These are phyloP conservation scores for Medicago arabica DNA, from an alignment of 306 rosid genomes.

Conservation along the genomic window DNA sequence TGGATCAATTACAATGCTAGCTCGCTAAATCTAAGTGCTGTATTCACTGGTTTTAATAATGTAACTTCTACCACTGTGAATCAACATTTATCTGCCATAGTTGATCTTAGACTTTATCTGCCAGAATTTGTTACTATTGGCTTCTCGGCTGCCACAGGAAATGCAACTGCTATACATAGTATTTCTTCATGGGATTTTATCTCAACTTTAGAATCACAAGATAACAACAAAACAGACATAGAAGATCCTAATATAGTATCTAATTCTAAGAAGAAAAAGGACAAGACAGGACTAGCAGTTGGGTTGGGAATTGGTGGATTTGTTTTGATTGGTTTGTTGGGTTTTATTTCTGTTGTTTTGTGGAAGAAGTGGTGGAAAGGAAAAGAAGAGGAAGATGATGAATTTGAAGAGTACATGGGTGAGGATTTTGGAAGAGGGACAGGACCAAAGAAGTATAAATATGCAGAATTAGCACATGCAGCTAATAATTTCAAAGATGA, in stretches of 20 bases:
- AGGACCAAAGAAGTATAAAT: slow-evolving; percentile 48
- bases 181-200: slow-evolving; percentile 42
- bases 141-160: slow-evolving; percentile 50
- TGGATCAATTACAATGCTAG: slow-evolving; percentile 47
- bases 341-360: background rate
- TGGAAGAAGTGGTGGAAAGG: slow-evolving; percentile 33
- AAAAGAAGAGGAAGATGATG: slow-evolving; percentile 35
- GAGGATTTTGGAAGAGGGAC: slow-evolving; percentile 43
- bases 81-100: slow-evolving; percentile 23
- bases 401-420: slow-evolving; percentile 34
- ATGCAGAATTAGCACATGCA: slow-evolving; percentile 41
- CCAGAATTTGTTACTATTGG: slow-evolving; percentile 55
- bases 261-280: background rate
- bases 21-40: slow-evolving; percentile 42
- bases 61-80: background rate
- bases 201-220: slow-evolving; percentile 35
- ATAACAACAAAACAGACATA: background rate
- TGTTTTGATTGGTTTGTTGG: slow-evolving; percentile 2
- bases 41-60: slow-evolving; percentile 37
- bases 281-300: slow-evolving; percentile 15
- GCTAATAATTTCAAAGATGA: slow-evolving; percentile 43
- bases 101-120: slow-evolving; percentile 43
- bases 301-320: slow-evolving; percentile 37
- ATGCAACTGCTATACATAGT: background rate
- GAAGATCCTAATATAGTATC: background rate